phyloP scores from a whole-genome alignment of 1,284 basidiomycete species.

The Pascua sp. region DNA sequence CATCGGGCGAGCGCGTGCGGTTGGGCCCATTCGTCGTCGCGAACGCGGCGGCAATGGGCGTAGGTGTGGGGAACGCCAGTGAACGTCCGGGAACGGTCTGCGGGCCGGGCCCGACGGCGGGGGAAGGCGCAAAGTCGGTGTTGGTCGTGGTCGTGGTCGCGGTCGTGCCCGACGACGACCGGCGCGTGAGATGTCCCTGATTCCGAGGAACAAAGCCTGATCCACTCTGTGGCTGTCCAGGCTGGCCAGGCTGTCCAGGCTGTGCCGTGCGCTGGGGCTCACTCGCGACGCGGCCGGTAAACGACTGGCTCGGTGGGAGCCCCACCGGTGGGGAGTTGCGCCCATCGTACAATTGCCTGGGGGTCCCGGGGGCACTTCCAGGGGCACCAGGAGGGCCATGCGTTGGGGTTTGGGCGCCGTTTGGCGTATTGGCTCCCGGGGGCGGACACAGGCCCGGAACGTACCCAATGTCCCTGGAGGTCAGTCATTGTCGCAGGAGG shows the following conservation, averaged over 20 bases:
- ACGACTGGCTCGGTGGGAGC: neutral
- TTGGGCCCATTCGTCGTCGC: too few relatives aligned
- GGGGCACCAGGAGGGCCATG: neutral
- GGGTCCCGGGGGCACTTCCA: neutral
- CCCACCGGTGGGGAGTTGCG: neutral
- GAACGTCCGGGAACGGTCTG: too few relatives aligned
- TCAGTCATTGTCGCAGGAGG: neutral
- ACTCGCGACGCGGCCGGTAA: too few relatives aligned
- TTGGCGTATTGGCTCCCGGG: neutral
- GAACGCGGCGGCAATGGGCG: too few relatives aligned
- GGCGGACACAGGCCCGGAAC: conserved; percentile 40
- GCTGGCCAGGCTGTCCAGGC: neutral
- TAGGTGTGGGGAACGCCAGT: too few relatives aligned
- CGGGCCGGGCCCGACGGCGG: neutral
- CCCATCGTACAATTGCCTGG: neutral
- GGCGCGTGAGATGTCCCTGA: conserved; percentile 10
- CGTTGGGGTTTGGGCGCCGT: neutral
- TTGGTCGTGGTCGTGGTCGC: conserved; percentile 29
- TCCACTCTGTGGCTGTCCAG: neutral
- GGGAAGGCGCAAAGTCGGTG: conserved; percentile 6
- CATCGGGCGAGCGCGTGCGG: too few relatives aligned
- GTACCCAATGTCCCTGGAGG: conserved; percentile 40
- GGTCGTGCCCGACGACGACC: conserved; percentile 31
- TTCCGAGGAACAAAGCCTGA: conserved; percentile 6
- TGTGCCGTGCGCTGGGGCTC: too few relatives aligned